Evolutionary conservation across 345 rosid species (phyloP).

Genomic region (Lumnitzera littorea): DNA sequence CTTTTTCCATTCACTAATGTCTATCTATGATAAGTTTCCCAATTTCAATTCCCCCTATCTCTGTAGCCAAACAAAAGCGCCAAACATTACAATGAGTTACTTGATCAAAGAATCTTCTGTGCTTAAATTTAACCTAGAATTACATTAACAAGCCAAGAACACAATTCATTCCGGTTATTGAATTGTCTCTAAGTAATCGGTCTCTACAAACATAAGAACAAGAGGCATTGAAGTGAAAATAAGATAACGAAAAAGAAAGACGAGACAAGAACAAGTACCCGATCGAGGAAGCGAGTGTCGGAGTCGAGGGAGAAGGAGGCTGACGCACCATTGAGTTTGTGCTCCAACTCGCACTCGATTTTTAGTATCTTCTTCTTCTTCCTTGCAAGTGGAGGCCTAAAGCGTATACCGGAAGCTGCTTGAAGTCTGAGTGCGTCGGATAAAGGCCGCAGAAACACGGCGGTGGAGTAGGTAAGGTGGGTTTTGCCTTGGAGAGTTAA

Average conservation of each 20-base stretch:
- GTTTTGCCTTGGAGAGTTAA: no score
- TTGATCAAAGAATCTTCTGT: no score
- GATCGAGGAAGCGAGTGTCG: conserved; percentile 74
- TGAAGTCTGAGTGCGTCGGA: not conserved
- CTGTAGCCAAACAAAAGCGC: no score
- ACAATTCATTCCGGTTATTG: not conserved
- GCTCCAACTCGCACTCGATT: conserved; percentile 46
- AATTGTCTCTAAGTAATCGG: not conserved
- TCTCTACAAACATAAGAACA: not conserved
- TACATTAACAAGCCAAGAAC: no score
- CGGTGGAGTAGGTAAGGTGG: no score
- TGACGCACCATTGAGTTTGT: conserved; percentile 39
- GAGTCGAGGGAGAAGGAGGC: conserved; percentile 32
- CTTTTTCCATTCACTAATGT: no score
- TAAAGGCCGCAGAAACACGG: not conserved
- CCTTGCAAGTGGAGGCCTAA: conserved; percentile 18
- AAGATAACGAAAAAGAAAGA: not conserved
- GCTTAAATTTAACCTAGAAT: no score
- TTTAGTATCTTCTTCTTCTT: conserved; percentile 13
- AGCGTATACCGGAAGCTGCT: conserved; percentile 17
- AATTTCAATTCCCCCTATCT: no score
- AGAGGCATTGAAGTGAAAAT: not conserved
- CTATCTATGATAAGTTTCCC: no score
- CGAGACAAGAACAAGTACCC: conserved; percentile 25
- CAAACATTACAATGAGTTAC: no score